phyloP scores from a whole-genome alignment of 2,329 filamentous ascomycete species.

The Arthrobotrys entomopaga region DNA sequence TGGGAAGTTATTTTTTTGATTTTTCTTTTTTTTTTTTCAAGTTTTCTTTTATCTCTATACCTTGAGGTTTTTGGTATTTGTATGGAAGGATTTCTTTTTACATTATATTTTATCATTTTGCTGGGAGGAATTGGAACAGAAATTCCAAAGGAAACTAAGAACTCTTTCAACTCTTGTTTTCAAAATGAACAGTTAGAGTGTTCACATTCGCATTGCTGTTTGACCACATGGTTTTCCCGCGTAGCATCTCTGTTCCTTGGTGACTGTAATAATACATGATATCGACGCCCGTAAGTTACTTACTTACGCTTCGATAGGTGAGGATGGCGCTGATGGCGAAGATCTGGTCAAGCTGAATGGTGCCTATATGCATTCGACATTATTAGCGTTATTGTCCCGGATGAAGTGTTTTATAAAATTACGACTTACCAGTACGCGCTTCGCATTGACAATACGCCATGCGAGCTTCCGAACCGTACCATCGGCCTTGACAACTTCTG shows the following conservation, averaged over 20 bases:
- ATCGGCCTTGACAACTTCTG: conserved; percentile 90
- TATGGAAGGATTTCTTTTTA: conserved; percentile 28
- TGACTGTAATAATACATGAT: neutral
- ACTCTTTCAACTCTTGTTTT: no score
- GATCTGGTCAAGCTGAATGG: conserved; percentile 45
- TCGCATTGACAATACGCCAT: conserved; percentile 94
- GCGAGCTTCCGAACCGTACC: conserved; percentile 89
- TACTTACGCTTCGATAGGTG: conserved; percentile 39
- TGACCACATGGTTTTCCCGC: neutral
- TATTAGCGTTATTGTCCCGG: neutral
- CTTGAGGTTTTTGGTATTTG: conserved; percentile 33
- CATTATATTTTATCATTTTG: neutral
- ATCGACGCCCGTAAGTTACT: neutral
- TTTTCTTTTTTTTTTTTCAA: conserved; percentile 6
- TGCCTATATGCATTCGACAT: conserved; percentile 18
- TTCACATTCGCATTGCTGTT: no score
- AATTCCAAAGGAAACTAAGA: conserved; percentile 12
- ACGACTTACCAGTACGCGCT: conserved; percentile 83
- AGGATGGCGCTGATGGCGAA: conserved; percentile 40
- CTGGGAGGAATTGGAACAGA: conserved; percentile 4
- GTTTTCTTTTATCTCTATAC: conserved; percentile 12
- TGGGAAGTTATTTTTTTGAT: conserved; percentile 17
- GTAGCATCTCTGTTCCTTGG: no score
- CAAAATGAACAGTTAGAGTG: no score
- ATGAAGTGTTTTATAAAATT: neutral